Percentiles rank a stretch among this genome's conserved stretches.
These are phyloP conservation scores for Coccomyxa subellipsoidea DNA, from an alignment of 163 green algal species.

Conservation along the genomic window DNA sequence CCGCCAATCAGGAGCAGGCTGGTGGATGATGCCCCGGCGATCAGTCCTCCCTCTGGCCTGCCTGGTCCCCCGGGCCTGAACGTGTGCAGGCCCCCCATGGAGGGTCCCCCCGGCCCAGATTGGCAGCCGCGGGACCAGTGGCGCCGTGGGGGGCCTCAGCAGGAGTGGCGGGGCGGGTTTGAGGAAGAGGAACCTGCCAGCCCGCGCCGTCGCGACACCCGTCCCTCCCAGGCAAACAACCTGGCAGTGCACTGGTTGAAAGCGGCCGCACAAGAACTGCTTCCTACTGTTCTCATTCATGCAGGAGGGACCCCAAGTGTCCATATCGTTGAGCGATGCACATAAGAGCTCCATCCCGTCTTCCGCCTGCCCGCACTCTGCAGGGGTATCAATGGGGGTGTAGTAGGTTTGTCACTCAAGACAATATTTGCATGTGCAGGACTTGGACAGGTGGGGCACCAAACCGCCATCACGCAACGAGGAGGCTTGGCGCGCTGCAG, in stretches of 20 bases:
- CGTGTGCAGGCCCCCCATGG: background rate
- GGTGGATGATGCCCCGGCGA: background rate
- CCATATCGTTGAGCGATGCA: no score
- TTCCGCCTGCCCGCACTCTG: no score
- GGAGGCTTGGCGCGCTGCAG: background rate
- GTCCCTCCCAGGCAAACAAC: background rate
- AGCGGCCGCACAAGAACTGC: no score
- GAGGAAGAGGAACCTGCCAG: background rate
- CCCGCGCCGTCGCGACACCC: background rate
- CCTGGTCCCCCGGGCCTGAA: background rate
- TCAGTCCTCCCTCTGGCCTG: background rate
- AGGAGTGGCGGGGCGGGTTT: background rate
- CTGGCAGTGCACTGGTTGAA: no score
- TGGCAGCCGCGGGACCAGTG: background rate
- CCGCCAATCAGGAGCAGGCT: background rate
- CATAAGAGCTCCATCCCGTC: no score
- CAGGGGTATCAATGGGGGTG: no score
- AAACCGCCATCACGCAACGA: background rate
- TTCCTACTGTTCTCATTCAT: no score
- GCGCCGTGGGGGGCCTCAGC: no score
- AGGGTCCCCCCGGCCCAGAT: background rate
- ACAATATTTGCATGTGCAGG: background rate
- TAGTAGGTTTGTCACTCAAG: no score
- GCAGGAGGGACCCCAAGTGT: no score
- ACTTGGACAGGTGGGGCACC: background rate